Conservation (phyloP, 352 stramenopile species). For the Peronosclerospora sorghi region DNA sequence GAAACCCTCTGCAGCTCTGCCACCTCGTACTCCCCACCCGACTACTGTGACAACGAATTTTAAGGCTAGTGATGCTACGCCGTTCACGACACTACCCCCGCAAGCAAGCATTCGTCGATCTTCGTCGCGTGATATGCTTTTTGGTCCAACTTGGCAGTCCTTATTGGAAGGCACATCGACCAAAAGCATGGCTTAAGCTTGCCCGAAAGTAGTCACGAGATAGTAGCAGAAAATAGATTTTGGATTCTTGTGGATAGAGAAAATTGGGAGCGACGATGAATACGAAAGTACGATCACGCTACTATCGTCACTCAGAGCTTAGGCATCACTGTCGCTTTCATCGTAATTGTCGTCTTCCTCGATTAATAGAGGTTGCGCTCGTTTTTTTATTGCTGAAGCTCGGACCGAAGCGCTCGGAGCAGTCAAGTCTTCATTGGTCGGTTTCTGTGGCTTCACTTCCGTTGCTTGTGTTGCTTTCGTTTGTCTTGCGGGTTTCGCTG, state of each 20-base stretch:
- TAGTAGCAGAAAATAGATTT: conserved; percentile 4
- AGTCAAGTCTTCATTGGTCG: background rate
- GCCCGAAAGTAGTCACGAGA: background rate
- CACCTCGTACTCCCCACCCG: conserved; percentile 14
- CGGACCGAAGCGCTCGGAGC: background rate
- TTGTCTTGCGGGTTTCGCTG: background rate
- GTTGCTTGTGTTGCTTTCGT: background rate
- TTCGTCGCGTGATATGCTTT: conserved; percentile 53
- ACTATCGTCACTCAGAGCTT: too few species aligned
- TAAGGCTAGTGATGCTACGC: conserved; percentile 6
- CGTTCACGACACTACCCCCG: conserved; percentile 8
- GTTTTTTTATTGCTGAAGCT: conserved; percentile 1
- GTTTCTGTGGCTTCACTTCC: conserved; percentile 1
- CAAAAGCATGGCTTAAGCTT: conserved; percentile 17
- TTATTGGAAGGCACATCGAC: conserved; percentile 23
- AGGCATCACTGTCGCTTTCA: conserved; percentile 52
- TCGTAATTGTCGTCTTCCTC: conserved; percentile 70
- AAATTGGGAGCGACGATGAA: too few species aligned
- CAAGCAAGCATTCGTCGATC: conserved; percentile 41
- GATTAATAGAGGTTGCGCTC: conserved; percentile 20
- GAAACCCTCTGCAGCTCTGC: conserved; percentile 6
- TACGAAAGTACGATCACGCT: background rate
- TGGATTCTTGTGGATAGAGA: too few species aligned
- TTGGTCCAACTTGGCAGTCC: conserved; percentile 61
- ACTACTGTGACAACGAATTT: conserved; percentile 2